These are phyloP conservation scores for Erigeron philadelphicus DNA, from an alignment of 140 eudicot species.

Conservation along the genomic window DNA sequence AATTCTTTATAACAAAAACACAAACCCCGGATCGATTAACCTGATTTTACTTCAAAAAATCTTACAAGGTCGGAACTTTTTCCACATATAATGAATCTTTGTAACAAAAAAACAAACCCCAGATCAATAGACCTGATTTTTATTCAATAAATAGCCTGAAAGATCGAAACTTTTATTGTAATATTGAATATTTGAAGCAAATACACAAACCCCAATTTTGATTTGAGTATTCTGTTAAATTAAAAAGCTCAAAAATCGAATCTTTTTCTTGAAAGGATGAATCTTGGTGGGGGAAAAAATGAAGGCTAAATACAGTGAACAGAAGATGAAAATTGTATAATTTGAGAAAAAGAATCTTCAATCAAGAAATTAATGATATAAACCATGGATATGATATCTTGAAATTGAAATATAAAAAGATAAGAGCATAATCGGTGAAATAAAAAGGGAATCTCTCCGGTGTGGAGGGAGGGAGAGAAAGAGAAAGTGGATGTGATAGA, in stretches of 20 bases:
- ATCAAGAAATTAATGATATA: constrained; percentile 23
- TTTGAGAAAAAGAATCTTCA: constrained; percentile 27
- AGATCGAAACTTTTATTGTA: background rate
- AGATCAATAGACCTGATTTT: background rate
- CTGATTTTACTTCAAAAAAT: background rate
- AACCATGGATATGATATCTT: constrained; percentile 14
- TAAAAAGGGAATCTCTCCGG: constrained; percentile 26
- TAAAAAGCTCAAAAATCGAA: constrained; percentile 9
- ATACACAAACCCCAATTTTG: background rate
- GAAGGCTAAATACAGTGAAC: background rate
- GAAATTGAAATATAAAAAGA: constrained; percentile 13
- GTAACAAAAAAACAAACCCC: background rate
- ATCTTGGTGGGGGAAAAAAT: background rate
- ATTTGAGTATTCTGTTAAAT: constrained; percentile 1
- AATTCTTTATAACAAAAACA: background rate
- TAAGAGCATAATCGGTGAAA: constrained; percentile 23
- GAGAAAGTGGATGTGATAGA: constrained; percentile 21
- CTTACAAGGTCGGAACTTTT: constrained; percentile 6
- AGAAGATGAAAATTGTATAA: constrained; percentile 3
- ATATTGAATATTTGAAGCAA: background rate
- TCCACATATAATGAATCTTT: constrained; percentile 6
- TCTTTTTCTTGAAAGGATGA: constrained; percentile 22
- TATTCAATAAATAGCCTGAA: background rate
- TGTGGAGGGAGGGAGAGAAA: constrained; percentile 13
- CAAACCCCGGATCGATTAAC: constrained; percentile 12